A percentile compares a stretch with the other conserved stretches of the same genome.
These are phyloP conservation scores for Ogataea chonburiensis DNA, from an alignment of 805 yeast species.

Conservation along the genomic window DNA sequence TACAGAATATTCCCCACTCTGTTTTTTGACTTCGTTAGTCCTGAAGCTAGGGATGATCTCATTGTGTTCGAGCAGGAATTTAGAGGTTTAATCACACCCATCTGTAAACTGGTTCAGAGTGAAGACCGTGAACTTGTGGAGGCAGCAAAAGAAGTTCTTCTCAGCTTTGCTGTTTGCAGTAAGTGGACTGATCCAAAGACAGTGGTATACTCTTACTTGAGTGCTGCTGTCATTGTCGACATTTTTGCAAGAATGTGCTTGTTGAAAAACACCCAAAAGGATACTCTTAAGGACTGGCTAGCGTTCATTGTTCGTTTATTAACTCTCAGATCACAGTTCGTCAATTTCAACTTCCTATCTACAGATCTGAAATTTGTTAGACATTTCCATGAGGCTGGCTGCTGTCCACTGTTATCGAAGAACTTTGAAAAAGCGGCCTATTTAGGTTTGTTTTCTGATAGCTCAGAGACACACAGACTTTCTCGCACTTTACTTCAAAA, in stretches of 20 bases:
- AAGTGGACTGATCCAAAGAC: conserved; percentile 25
- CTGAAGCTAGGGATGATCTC: conserved; percentile 11
- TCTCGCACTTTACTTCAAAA: conserved; percentile 42
- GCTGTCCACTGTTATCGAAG: conserved; percentile 37
- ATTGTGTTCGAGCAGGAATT: conserved; percentile 22
- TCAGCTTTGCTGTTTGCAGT: conserved; percentile 36
- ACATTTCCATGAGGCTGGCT: conserved; percentile 22
- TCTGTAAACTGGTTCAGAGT: conserved; percentile 39
- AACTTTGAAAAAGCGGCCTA: conserved; percentile 51
- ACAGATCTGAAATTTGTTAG: conserved; percentile 3
- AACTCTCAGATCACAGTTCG: conserved; percentile 33
- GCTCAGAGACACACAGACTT: conserved; percentile 47
- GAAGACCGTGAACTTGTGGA: conserved; percentile 35
- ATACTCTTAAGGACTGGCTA: conserved; percentile 34
- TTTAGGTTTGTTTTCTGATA: conserved; percentile 51
- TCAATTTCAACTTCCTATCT: conserved; percentile 7
- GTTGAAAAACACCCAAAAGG: conserved; percentile 23
- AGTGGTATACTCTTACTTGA: conserved; percentile 38
- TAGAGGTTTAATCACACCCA: conserved; percentile 29
- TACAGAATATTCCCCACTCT: conserved; percentile 36
- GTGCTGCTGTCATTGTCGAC: conserved; percentile 39
- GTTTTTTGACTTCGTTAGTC: conserved; percentile 24
- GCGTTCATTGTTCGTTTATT: conserved; percentile 41
- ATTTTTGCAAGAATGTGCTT: conserved; percentile 34
- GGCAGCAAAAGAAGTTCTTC: conserved; percentile 38